Evolutionary conservation across 169 alveolate species (phyloP).

Genomic region (Cryptosporidium sp.): DNA sequence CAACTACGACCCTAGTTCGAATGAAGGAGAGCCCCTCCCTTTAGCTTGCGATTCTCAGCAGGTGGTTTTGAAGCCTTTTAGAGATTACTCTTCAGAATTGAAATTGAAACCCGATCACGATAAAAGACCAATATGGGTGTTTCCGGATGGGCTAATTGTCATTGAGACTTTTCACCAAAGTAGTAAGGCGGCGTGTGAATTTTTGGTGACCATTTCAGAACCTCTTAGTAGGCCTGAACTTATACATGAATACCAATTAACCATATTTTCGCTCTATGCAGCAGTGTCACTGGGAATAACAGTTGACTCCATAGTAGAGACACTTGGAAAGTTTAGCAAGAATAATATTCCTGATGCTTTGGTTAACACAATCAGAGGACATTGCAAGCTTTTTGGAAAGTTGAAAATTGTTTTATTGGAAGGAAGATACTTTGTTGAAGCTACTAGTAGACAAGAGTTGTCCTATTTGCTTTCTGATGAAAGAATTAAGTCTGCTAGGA

Average conservation of each 20-base stretch:
- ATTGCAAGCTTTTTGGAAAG: conserved; percentile 88
- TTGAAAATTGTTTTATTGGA: conserved; percentile 93
- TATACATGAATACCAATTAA: conserved; percentile 95
- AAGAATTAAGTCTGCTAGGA: conserved; percentile 85
- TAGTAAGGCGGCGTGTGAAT: conserved; percentile 94
- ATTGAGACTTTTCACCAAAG: conserved; percentile 85
- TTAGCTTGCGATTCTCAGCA: conserved; percentile 72
- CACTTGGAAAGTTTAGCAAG: conserved; percentile 92
- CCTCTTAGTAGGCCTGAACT: conserved; percentile 96
- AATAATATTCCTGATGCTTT: conserved; percentile 88
- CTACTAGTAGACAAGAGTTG: conserved; percentile 86
- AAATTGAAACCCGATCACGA: conserved; percentile 85
- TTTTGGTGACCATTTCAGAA: conserved; percentile 97
- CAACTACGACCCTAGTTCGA: conserved; percentile 29
- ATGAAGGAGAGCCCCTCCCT: conserved; percentile 29
- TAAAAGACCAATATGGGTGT: conserved; percentile 90
- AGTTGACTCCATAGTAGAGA: conserved; percentile 91
- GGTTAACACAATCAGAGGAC: conserved; percentile 82
- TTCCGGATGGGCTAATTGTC: conserved; percentile 89
- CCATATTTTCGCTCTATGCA: conserved; percentile 93
- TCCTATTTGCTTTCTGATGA: conserved; percentile 87
- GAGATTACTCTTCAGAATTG: conserved; percentile 85
- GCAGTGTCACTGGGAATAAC: conserved; percentile 96
- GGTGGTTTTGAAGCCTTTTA: conserved; percentile 71
- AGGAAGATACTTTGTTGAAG: conserved; percentile 93